Conservation (phyloP, 805 yeast species). For the Starmerella floris region DNA sequence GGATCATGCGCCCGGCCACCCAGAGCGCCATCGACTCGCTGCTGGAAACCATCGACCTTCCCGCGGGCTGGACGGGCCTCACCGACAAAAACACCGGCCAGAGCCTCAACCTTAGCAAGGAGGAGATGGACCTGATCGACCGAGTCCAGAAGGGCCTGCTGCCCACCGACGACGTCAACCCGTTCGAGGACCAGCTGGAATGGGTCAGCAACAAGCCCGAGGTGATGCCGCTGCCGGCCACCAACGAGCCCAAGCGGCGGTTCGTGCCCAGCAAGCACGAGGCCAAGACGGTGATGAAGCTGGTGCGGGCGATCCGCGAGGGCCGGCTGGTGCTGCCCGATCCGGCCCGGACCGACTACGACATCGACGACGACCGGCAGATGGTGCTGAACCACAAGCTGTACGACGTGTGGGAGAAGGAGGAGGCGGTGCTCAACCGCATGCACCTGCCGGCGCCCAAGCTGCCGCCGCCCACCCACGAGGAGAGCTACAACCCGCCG, state of each 20-base stretch:
- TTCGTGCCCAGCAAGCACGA: constrained; percentile 95
- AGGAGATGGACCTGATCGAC: constrained; percentile 77
- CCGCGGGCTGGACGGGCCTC: constrained; percentile 98
- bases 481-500: constrained; percentile 95
- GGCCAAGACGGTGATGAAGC: constrained; percentile 91
- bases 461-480: constrained; percentile 88
- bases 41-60: constrained; percentile 80
- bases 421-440: constrained; percentile 55
- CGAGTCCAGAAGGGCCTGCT: constrained; percentile 75
- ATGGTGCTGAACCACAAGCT: constrained; percentile 25
- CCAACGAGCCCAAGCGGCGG: constrained; percentile 94
- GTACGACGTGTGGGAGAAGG: constrained; percentile 75
- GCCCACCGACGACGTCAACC: constrained; percentile 67
- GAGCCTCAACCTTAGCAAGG: constrained; percentile 65
- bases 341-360: constrained; percentile 38
- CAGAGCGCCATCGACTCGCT: constrained; percentile 88
- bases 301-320: constrained; percentile 89
- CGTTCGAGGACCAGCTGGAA: constrained; percentile 87
- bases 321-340: constrained; percentile 80
- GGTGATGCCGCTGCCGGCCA: constrained; percentile 81
- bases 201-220: constrained; percentile 78
- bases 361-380: constrained; percentile 36
- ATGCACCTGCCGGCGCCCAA: constrained; percentile 87
- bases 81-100: constrained; percentile 81
- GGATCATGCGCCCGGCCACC: constrained; percentile 97